Percentiles rank a stretch among this genome's conserved stretches.
phyloP scores from a whole-genome alignment of 805 yeast species.

The Candida parachauliodes region DNA sequence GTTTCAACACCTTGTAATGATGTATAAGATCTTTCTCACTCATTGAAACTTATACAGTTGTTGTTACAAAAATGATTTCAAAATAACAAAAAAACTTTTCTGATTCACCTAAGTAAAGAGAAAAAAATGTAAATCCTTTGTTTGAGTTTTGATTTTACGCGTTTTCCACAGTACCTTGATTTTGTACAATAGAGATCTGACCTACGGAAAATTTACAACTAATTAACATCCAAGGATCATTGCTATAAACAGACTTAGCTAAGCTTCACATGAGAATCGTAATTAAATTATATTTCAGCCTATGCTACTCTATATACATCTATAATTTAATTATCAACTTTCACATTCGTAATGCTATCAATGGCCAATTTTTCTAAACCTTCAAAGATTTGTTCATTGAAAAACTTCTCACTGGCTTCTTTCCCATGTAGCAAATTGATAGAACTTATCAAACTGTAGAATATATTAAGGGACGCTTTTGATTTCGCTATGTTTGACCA shows the following conservation, averaged over 20 bases:
- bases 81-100: slow-evolving; percentile 3
- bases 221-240: no score
- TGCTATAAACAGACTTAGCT: no score
- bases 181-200: no score
- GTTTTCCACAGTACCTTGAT: no score
- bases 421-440: slow-evolving; percentile 62
- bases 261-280: no score
- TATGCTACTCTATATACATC: neutral
- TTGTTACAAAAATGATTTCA: neutral
- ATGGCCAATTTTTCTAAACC: slow-evolving; percentile 6
- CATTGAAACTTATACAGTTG: slow-evolving; percentile 13
- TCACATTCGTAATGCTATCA: neutral
- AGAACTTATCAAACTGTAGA: slow-evolving; percentile 67
- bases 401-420: slow-evolving; percentile 52
- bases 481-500: slow-evolving; percentile 61
- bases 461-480: slow-evolving; percentile 44
- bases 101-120: no score
- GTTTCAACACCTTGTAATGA: slow-evolving; percentile 49
- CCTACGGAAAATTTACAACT: no score
- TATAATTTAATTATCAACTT: neutral
- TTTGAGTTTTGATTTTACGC: neutral
- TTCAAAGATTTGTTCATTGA: slow-evolving; percentile 46
- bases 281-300: no score
- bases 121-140: slow-evolving; percentile 1
- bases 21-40: slow-evolving; percentile 34